Base-by-base conservation (phyloP, 345 rosid genomes). In the Camelina neglecta region DNA sequence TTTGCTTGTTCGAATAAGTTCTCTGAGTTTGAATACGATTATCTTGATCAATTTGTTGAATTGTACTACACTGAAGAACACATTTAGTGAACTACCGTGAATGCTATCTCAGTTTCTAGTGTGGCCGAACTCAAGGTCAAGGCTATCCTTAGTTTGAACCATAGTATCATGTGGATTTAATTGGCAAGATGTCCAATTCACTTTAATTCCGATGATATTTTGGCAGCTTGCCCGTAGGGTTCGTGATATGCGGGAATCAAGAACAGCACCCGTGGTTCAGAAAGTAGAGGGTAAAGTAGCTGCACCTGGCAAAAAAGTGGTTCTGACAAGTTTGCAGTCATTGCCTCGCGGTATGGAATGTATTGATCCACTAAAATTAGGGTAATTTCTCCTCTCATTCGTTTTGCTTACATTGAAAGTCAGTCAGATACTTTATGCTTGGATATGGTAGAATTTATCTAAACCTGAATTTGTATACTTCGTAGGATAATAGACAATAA, bases 301-400 rank as follows among this genome's bases (percentile, higher is more conserved):
- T 3, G 84, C 75, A 47, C 16, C 78, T 24, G 84, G 79, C 56
- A 77, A 77, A 67, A 81, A 74, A 66, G 73, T n/a, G 68, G 91
- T 76, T 67, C 88, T 92, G 12, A 89, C 79, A 62, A 86, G 31
- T 83, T 79, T 90, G 81, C 92, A 86, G 76, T 92, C 99, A 9
- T 65, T 95, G 26, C 97, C 97, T 81, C 97, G 96, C 53, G 97
- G 99, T 63, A 86, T 90, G 96, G 99, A 95, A 76, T 95, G 96
- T 55, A 80, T 95, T 76, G 99, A 95, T 82, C 99, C 99, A 12
- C 84, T 95, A 8, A 97, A 97, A 60, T 49, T 90, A 73, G 99
- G 99, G 98, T 94, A 86, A 80, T 49, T 72, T 0, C 66, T 67
- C 38, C 66, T 67, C 29, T 21, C 58, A 4, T 41, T 33, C 44